Conservation (phyloP, 345 rosid genomes). For the Acer negundo region DNA sequence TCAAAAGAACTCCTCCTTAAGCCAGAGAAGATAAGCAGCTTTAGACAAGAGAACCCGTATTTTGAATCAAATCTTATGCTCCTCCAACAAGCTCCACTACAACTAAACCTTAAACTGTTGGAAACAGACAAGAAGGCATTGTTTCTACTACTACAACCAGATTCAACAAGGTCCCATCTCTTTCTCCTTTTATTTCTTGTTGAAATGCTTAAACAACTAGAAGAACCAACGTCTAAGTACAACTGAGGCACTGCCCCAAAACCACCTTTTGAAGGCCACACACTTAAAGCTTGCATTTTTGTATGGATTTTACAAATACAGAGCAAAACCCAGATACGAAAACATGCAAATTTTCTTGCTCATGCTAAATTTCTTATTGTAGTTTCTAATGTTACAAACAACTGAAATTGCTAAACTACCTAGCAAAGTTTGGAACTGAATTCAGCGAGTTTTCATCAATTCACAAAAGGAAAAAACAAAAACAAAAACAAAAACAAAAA, state of each 20-base stretch:
- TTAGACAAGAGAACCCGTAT: slow-evolving; percentile 28
- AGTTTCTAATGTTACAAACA: neutral
- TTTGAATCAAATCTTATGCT: slow-evolving; percentile 29
- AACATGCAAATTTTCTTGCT: slow-evolving; percentile 19
- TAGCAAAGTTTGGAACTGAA: neutral
- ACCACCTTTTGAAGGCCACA: slow-evolving; percentile 49
- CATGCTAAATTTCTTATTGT: slow-evolving; percentile 10
- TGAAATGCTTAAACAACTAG: slow-evolving; percentile 27
- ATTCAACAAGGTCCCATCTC: slow-evolving; percentile 27
- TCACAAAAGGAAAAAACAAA: neutral
- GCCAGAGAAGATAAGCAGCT: slow-evolving; percentile 32
- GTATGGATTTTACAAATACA: slow-evolving; percentile 15
- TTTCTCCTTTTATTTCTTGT: slow-evolving; percentile 31
- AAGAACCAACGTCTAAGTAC: slow-evolving; percentile 46
- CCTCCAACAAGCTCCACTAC: slow-evolving; percentile 25
- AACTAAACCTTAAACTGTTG: slow-evolving; percentile 24
- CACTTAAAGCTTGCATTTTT: slow-evolving; percentile 76
- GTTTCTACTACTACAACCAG: slow-evolving; percentile 29
- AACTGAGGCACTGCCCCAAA: slow-evolving; percentile 47
- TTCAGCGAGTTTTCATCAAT: neutral
- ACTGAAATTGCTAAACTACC: neutral
- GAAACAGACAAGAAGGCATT: slow-evolving; percentile 39
- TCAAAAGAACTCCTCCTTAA: slow-evolving; percentile 35
- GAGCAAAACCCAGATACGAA: slow-evolving; percentile 27
- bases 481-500: neutral